Base-by-base conservation (phyloP, 1,284 basidiomycete species). In the Cutaneotrichosporon mucoides region DNA sequence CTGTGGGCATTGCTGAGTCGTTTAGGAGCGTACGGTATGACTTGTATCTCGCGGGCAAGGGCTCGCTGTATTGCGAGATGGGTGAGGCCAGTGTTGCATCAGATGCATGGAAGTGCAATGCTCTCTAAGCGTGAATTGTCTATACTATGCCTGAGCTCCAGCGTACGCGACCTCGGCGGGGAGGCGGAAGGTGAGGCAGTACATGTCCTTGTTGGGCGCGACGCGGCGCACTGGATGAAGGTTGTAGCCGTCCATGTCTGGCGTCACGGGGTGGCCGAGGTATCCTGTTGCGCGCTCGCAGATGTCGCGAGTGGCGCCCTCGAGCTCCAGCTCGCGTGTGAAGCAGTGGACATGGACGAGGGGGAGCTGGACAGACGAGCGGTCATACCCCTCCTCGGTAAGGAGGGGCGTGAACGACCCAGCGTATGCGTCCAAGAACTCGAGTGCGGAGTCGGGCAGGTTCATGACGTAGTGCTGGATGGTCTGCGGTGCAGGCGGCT, bases 171-270 rank as follows among this genome's bases (percentile, higher is more conserved):
- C 78, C 60, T 80, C 68, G 11, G 63, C 55, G 15, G 93, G 91
- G 24, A 98, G 83, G 50, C 88, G 81, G 82, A 99, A 99, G 70
- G 88, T 88, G 56, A 99, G 84, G 78, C 96, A 96, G 78, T 96
- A 99, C 96, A 99, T 99, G 70, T 95, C 89, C 80, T 99, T 99
- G 79, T 87, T 91, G 3, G 96, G 96, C 2, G 95, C 93, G 7
- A 99, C 95, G 11, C 88, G 88, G 52, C 96, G 85, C 38, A 99
- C 95, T 66, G 87, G 83, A 70, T 92, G 88, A 11, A 94, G 77
- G 37, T 75, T 55, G 60, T 79, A 79, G 5, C 76, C 78, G 1
- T 77, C 75, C 36, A 83, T 79, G n/a, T 84, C 82, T 12, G 80
- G 79, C 9, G 79, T 79, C 61, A 94, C 70, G 34, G 78, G 59